phyloP scores from a whole-genome alignment of 139 green algal species.

The Zygnema cylindricum region DNA sequence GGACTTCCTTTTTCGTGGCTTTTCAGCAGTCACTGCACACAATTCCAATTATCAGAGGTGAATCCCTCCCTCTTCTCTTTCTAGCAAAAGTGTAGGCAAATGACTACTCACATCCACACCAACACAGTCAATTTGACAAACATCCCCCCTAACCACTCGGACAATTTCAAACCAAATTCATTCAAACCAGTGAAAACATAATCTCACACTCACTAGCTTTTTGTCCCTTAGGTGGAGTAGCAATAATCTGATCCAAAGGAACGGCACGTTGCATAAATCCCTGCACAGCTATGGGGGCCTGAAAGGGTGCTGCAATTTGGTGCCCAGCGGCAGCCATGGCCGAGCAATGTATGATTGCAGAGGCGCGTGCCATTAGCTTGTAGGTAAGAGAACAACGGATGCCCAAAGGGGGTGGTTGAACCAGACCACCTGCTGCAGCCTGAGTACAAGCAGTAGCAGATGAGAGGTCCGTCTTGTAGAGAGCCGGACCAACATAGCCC shows the following conservation, averaged over 20 bases:
- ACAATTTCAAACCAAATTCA: too few relatives aligned
- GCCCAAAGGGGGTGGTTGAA: neutral
- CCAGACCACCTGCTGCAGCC: neutral
- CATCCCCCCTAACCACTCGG: too few relatives aligned
- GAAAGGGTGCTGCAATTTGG: conserved; percentile 21
- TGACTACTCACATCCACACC: neutral
- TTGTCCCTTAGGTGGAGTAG: conserved; percentile 8
- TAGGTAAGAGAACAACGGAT: conserved; percentile 16
- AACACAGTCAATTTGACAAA: too few relatives aligned
- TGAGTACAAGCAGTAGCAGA: neutral
- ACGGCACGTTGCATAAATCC: conserved; percentile 42
- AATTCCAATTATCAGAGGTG: neutral
- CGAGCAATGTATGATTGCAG: conserved; percentile 50
- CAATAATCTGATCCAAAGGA: conserved; percentile 42
- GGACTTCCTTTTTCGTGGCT: too few relatives aligned
- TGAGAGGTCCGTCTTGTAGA: conserved; percentile 43
- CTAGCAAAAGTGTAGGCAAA: neutral
- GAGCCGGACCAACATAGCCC: conserved; percentile 26
- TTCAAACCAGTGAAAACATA: too few relatives aligned
- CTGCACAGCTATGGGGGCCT: conserved; percentile 42
- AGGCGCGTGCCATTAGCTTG: conserved; percentile 42
- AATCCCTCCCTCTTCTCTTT: neutral
- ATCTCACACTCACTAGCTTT: neutral
- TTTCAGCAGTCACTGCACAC: neutral
- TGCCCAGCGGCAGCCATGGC: conserved; percentile 42